phyloP scores from a whole-genome alignment of 2,329 filamentous ascomycete genomes.

The Albifimbria verrucaria region DNA sequence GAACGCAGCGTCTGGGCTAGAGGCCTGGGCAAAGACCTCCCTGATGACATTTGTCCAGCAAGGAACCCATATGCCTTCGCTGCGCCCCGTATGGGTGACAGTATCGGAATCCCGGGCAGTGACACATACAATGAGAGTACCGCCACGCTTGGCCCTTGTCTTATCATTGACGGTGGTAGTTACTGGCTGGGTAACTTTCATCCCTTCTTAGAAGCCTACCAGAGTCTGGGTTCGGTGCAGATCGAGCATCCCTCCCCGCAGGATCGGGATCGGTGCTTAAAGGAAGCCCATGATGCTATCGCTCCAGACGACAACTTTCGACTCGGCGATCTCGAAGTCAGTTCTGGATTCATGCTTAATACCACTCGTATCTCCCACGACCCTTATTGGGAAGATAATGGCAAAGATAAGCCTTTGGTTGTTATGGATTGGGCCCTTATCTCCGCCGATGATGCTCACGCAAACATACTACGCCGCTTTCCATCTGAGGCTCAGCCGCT shows the following conservation, averaged over 20 bases:
- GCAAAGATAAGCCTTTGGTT: constrained; percentile 36
- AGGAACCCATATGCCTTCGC: constrained; percentile 41
- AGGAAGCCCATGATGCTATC: constrained; percentile 34
- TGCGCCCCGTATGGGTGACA: constrained; percentile 43
- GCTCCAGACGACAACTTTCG: constrained; percentile 21
- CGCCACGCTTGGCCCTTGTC: constrained; percentile 38
- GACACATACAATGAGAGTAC: constrained; percentile 30
- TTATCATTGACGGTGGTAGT: constrained; percentile 31
- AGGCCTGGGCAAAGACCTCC: constrained; percentile 31
- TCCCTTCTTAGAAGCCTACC: constrained; percentile 36
- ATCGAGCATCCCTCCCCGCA: constrained; percentile 39
- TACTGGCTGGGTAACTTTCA: constrained; percentile 44
- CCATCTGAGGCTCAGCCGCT: constrained; percentile 30
- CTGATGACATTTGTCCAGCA: constrained; percentile 37
- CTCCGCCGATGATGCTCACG: constrained; percentile 27
- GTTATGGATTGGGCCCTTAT: constrained; percentile 44
- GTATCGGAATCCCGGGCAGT: constrained; percentile 33
- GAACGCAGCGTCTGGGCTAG: constrained; percentile 36
- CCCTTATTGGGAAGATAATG: constrained; percentile 40
- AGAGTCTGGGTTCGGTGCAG: constrained; percentile 19
- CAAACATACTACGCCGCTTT: constrained; percentile 39
- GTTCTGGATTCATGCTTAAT: constrained; percentile 38
- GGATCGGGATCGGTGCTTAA: constrained; percentile 33
- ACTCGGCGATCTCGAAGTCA: constrained; percentile 34
- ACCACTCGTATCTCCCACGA: constrained; percentile 42